These are phyloP conservation scores for Viola odorata DNA, from an alignment of 345 rosid genomes.

Conservation along the genomic window DNA sequence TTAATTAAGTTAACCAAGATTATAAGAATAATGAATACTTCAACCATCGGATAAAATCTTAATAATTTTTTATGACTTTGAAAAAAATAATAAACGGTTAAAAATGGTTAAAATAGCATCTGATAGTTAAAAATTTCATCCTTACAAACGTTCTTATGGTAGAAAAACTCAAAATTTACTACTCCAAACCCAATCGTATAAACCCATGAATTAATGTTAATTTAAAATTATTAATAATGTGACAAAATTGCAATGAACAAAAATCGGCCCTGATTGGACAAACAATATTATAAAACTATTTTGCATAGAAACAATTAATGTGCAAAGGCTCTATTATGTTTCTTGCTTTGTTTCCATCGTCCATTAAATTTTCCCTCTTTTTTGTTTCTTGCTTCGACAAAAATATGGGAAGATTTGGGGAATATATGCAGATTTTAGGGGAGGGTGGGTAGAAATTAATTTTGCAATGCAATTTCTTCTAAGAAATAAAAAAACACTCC, in stretches of 20 bases:
- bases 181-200: not conserved
- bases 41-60: too few species aligned
- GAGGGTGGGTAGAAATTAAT: not conserved
- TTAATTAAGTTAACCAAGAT: too few species aligned
- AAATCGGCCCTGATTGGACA: not conserved
- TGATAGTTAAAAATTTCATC: too few species aligned
- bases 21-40: too few species aligned
- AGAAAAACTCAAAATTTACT: too few species aligned
- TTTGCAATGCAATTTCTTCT: too few species aligned
- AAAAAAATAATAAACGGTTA: too few species aligned
- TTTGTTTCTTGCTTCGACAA: slow-evolving; percentile 15
- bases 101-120: too few species aligned
- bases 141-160: too few species aligned
- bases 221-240: not conserved
- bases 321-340: not conserved
- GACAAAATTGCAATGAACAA: not conserved
- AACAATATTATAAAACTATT: not conserved
- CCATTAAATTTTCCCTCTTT: not conserved
- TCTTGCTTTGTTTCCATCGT: slow-evolving; percentile 11
- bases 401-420: slow-evolving; percentile 19
- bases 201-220: too few species aligned
- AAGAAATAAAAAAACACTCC: too few species aligned
- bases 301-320: not conserved
- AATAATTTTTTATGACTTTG: too few species aligned
- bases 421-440: slow-evolving; percentile 22